Percentiles rank a stretch among this genome's conserved stretches.
Conservation (phyloP, 768 basidiomycete species). For the Kwoniella sp. region DNA sequence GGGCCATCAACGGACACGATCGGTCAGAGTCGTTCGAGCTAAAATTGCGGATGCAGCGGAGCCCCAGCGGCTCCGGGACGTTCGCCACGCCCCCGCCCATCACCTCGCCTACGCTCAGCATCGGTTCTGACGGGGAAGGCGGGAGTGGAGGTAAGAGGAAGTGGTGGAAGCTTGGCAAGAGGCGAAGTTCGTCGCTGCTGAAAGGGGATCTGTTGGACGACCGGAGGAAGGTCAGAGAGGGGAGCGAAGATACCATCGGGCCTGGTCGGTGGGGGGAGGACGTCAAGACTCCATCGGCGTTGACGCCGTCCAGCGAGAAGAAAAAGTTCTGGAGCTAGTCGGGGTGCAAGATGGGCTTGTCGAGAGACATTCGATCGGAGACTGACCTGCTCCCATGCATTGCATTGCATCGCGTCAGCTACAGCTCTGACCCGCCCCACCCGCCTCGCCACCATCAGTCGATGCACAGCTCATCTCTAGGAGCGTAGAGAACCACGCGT, state of each 20-base stretch:
- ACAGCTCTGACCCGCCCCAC: too few species aligned
- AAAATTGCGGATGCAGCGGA: conserved; percentile 15
- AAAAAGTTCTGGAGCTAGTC: conserved; percentile 7
- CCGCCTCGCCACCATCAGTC: too few species aligned
- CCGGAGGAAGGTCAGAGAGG: conserved; percentile 19
- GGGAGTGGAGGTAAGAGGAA: conserved; percentile 24
- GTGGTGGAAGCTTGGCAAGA: conserved; percentile 33
- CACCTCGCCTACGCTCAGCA: not conserved
- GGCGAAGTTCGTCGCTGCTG: not conserved
- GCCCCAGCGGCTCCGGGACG: not conserved
- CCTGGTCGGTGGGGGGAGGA: not conserved
- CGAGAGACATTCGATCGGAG: too few species aligned
- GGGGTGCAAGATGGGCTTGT: too few species aligned
- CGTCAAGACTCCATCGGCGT: conserved; percentile 7
- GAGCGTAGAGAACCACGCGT: too few species aligned
- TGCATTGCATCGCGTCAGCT: too few species aligned
- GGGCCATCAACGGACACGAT: conserved; percentile 1
- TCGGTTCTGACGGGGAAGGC: conserved; percentile 2
- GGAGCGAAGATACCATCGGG: conserved; percentile 22
- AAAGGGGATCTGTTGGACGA: not conserved
- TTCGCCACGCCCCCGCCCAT: conserved; percentile 3
- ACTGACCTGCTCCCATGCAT: too few species aligned
- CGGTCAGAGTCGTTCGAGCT: conserved; percentile 32
- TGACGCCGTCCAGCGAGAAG: not conserved
- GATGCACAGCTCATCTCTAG: too few species aligned